Evolutionary conservation across 768 basidiomycete genomes (phyloP), one percentile per base, ranked within the genome.

Genomic region (Thelephora ganbajun): DNA sequence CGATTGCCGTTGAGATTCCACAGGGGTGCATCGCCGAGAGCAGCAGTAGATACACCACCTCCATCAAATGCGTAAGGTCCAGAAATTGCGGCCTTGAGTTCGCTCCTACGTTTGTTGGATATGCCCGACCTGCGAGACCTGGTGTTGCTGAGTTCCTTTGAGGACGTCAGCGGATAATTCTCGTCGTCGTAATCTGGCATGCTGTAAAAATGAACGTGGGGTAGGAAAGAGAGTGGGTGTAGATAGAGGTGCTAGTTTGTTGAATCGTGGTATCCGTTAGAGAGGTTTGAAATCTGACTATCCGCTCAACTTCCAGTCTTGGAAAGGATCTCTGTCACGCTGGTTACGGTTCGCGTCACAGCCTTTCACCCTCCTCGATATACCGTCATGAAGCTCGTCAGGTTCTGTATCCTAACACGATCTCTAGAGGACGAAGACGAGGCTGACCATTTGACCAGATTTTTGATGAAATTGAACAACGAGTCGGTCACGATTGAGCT

Each of bases 401-500:
- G 84, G 84, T 84, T 57, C n/a, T 63, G 54, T 58, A 26, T 23
- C 43, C 35, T 19, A 19, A 33, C 5, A 0, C 19, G 11, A n/a
- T 30, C 11, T 33, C 9, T 14, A 11, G 23, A 5, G 7, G 7
- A 5, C 33, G 23, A 20, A 16, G 26, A 26, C 19, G 36, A 33
- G 30, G 36, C 35, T 11, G 7, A 44, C 39, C 14, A 45, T 48
- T 46, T 44, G 13, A 48, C 26, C 60, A 94, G 90, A 65, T 97
- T 94, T 70, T 77, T 96, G 73, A 99, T 98, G 94, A 99, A 98
- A 75, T 69, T 99, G 69, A 94, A 96, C 76, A 97, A 97, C 64
- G 94, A 99, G 74, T 93, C 94, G 53, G 92, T 97, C 56, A 90
- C 93, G 53, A 78, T 98, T 63, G 93, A 99, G 71, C 76, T 99